phyloP scores from a whole-genome alignment of 106 monocot genomes.

The Amphibolis antarctica region DNA sequence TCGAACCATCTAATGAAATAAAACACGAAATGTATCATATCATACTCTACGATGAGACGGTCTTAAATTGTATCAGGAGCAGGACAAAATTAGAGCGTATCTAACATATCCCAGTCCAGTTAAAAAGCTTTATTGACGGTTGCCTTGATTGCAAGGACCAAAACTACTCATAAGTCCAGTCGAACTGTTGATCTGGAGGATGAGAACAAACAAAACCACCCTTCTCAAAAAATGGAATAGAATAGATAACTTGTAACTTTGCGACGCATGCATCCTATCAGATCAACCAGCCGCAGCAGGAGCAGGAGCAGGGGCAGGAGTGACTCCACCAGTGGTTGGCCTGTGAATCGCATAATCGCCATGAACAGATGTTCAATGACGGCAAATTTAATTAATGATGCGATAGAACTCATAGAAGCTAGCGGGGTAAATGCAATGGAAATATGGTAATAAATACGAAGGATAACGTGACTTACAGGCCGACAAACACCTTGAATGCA shows the following conservation, averaged over 20 bases:
- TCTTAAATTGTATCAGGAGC: neutral
- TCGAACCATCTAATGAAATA: neutral
- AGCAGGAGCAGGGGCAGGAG: slow-evolving; percentile 13
- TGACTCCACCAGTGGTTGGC: slow-evolving; percentile 56
- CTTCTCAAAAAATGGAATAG: slow-evolving; percentile 1
- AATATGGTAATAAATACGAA: neutral
- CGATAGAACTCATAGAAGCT: neutral
- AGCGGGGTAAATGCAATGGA: too few relatives aligned
- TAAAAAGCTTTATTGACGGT: slow-evolving; percentile 1
- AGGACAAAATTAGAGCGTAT: neutral
- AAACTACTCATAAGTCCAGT: neutral
- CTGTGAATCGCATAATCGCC: slow-evolving; percentile 17
- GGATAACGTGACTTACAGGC: slow-evolving; percentile 41
- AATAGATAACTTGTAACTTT: neutral
- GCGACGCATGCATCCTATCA: neutral
- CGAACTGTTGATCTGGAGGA: neutral
- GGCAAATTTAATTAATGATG: neutral
- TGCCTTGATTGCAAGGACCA: neutral
- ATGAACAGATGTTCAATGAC: neutral
- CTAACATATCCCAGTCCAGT: neutral
- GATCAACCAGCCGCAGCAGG: neutral
- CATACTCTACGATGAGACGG: neutral
- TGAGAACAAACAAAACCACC: slow-evolving; percentile 18
- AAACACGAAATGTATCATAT: neutral
- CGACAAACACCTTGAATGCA: slow-evolving; percentile 68